These are phyloP conservation scores for Escovopsis weberi DNA, from an alignment of 2,329 filamentous ascomycete genomes.

Conservation along the genomic window DNA sequence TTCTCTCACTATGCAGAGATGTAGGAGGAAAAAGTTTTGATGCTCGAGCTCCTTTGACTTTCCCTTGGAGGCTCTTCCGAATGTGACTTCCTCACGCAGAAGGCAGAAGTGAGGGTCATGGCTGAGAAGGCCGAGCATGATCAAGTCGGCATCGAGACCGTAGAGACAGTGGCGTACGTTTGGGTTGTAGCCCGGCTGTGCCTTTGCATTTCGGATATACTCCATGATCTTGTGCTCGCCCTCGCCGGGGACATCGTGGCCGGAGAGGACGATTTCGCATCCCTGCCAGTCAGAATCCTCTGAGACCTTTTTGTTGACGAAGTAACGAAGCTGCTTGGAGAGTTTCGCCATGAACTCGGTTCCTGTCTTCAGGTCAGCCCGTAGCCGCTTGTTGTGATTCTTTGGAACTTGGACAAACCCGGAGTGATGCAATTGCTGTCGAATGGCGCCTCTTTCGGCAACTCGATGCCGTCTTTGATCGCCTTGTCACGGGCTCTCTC, in stretches of 20 bases:
- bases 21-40: slow-evolving; percentile 96
- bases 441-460: slow-evolving; percentile 91
- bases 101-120: slow-evolving; percentile 98
- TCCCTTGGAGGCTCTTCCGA: slow-evolving; percentile 71
- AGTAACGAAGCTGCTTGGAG: slow-evolving; percentile 88
- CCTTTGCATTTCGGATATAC: slow-evolving; percentile 95
- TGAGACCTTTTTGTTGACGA: slow-evolving; percentile 96
- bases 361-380: slow-evolving; percentile 20
- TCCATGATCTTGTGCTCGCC: slow-evolving; percentile 99
- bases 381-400: not conserved
- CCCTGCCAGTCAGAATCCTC: slow-evolving; percentile 97
- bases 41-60: slow-evolving; percentile 96
- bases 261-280: slow-evolving; percentile 88
- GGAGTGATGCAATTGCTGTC: slow-evolving; percentile 99
- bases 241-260: slow-evolving; percentile 94
- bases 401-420: slow-evolving; percentile 28
- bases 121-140: slow-evolving; percentile 94
- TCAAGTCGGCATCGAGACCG: slow-evolving; percentile 90
- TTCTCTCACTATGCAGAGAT: slow-evolving; percentile 93
- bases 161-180: slow-evolving; percentile 96
- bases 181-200: slow-evolving; percentile 79
- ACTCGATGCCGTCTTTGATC: slow-evolving; percentile 71
- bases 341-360: slow-evolving; percentile 98
- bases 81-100: slow-evolving; percentile 92
- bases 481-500: slow-evolving; percentile 89